Conservation (phyloP, 2,329 filamentous ascomycete species). For the Alternaria arbusti region DNA sequence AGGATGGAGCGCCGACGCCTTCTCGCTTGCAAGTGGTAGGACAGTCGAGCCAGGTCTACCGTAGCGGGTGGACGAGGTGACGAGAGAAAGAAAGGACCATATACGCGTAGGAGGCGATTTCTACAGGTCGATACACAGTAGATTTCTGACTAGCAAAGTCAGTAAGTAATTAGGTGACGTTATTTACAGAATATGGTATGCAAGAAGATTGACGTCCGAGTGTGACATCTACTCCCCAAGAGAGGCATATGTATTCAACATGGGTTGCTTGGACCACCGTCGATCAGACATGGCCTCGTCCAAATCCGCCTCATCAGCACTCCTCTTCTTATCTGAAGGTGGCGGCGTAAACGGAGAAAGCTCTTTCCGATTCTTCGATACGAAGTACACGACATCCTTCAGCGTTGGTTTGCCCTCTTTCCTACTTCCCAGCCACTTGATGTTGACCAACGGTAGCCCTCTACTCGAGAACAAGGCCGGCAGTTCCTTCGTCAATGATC, state of each 20-base stretch:
- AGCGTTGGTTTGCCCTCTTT: neutral
- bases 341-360: neutral
- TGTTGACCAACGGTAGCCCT: neutral
- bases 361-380: neutral
- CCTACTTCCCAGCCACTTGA: neutral
- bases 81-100: neutral
- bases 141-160: fast-evolving
- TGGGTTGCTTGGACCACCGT: neutral
- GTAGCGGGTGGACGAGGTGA: neutral
- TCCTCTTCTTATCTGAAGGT: neutral
- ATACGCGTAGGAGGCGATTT: neutral
- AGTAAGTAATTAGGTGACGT: neutral
- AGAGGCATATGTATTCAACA: neutral
- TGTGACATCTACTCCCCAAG: neutral
- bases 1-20: too few species aligned
- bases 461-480: neutral
- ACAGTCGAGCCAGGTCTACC: neutral
- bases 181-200: neutral
- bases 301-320: neutral
- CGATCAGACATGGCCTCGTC: neutral
- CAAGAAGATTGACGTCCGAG: neutral
- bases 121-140: neutral
- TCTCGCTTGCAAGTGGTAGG: too few species aligned
- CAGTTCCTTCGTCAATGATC: neutral
- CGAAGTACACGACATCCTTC: neutral